phyloP scores from a whole-genome alignment of 2,329 filamentous ascomycete species.

The Phyllosticta citrichinensis region DNA sequence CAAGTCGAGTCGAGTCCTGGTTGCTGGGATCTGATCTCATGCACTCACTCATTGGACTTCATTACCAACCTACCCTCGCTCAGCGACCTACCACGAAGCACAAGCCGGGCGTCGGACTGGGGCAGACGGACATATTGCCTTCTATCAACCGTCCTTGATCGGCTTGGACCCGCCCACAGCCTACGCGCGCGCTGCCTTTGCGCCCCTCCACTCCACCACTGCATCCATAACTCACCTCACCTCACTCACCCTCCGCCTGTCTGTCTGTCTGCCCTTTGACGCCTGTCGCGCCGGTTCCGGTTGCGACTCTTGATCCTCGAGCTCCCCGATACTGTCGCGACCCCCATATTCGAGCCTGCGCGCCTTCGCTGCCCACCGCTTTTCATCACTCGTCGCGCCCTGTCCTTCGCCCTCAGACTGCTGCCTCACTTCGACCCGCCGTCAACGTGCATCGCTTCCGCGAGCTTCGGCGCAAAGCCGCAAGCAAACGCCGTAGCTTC shows the following conservation, averaged over 20 bases:
- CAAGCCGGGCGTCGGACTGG: background rate
- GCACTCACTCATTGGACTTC: background rate
- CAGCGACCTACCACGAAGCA: background rate
- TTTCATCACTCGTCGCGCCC: background rate
- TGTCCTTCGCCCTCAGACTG: background rate
- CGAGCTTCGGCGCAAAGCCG: slow-evolving; percentile 11
- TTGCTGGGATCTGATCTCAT: too few species aligned
- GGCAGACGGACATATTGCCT: background rate
- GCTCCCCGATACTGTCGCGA: background rate
- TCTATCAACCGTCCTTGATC: background rate
- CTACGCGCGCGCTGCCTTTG: too few species aligned
- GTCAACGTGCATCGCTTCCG: slow-evolving; percentile 10
- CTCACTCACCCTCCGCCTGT: background rate
- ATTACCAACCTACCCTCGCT: background rate
- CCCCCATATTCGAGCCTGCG: background rate
- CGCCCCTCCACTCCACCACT: background rate
- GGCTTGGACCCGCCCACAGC: background rate
- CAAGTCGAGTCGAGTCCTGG: background rate
- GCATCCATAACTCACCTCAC: background rate
- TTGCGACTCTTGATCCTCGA: background rate
- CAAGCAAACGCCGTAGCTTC: slow-evolving; percentile 23
- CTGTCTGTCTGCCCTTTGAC: background rate
- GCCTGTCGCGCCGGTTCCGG: background rate
- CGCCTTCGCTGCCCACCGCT: background rate
- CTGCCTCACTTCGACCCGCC: background rate